Conservation (phyloP, 208 protist species). For the Naegleria fowleri region DNA sequence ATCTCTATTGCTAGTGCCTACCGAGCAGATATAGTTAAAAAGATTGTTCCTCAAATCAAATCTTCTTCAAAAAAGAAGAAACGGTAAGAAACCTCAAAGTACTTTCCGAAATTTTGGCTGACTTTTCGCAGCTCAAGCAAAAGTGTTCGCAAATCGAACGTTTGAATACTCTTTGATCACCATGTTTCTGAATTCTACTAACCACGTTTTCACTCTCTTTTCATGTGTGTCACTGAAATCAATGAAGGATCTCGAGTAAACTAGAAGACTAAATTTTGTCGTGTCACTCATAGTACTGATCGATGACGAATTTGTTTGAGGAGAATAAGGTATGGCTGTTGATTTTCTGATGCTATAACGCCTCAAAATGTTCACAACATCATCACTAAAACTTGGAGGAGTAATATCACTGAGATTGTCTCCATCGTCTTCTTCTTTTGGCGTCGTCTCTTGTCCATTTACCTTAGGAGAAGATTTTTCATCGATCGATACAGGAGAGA, state of each 20-base stretch:
- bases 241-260: background rate
- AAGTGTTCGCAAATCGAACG: background rate
- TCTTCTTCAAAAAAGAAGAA: background rate
- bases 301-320: too few relatives aligned
- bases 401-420: background rate
- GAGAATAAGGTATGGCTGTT: background rate
- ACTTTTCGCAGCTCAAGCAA: too few relatives aligned
- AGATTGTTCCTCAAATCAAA: background rate
- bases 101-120: too few relatives aligned
- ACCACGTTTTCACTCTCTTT: background rate
- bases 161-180: background rate
- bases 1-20: background rate
- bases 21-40: background rate
- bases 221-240: background rate
- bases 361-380: background rate
- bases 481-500: background rate
- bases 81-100: background rate
- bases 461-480: background rate
- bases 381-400: background rate
- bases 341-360: background rate
- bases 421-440: background rate
- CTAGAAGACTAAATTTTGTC: background rate
- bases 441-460: too few relatives aligned
- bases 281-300: background rate
- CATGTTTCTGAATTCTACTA: background rate